Evolutionary conservation across 176 grass and related monocot species (phyloP), one percentile per base, ranked within the genome.

Genomic region (Phragmites australis): DNA sequence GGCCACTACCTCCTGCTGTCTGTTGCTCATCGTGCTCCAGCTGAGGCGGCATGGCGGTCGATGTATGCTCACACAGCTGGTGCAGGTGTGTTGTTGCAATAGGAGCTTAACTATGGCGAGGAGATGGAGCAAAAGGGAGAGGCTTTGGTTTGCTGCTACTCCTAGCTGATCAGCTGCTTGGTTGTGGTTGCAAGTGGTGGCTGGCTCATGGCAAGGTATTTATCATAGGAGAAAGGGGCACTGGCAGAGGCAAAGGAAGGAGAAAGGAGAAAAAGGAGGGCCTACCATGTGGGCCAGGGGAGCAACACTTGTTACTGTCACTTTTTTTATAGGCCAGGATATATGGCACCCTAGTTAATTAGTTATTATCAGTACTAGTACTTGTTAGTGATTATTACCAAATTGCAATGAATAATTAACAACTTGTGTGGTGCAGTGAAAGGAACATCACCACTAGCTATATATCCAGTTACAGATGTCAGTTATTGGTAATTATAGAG

Each of bases 201-300:
- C 21, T 15, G 30, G 32, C 51, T 68, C 61, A 80, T 61, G 57
- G 61, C 87, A 75, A 44, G 87, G 55, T 89, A 89, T 89, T 89
- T 89, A 89, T 89, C 82, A 31, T 39, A 6, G 27, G 70, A 16
- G 53, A 39, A 26, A 53, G 29, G 46, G 62, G 16, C 29, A 51
- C 47, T 75, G 84, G 59, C 40, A 71, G 72, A 57, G 27, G 42
- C 54, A 44, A 49, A 72, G 67, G 48, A 46, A 40, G 41, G 65
- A 53, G 51, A 8, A 46, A 59, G 16, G 41, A 52, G 43, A 9
- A 29, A 6, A 31, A 22, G 64, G 16, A 37, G 13, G 52, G n/a
- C 76, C 70, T 89, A 85, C 87, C 21, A 65, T 34, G 68, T 85
- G 87, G 77, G 77, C 39, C 39, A 75, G 63, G 81, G 61, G 44